Evolutionary conservation across 176 grass and related monocot genomes (phyloP).

Genomic region (Eleusine coracana): DNA sequence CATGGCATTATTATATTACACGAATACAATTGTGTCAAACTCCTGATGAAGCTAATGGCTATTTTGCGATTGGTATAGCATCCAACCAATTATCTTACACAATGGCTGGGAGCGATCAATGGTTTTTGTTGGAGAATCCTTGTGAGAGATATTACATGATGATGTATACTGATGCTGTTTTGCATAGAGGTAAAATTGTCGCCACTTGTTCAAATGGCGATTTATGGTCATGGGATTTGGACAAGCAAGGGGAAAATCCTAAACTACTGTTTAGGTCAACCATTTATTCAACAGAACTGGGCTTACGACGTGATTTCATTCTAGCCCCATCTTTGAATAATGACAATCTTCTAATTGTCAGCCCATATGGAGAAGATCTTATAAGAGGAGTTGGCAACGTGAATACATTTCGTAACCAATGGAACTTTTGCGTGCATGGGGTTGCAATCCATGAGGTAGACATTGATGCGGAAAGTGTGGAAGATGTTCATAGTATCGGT

Average conservation of each 20-base stretch:
- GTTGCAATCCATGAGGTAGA: background rate
- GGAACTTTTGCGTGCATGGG: background rate
- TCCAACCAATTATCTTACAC: background rate
- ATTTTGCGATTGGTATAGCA: constrained; percentile 15
- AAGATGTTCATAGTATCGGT: constrained; percentile 1
- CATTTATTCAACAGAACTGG: background rate
- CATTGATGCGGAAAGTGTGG: background rate
- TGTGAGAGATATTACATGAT: background rate
- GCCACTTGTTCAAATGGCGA: background rate
- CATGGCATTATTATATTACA: background rate
- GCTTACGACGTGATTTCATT: background rate
- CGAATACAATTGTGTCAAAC: background rate
- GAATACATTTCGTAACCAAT: background rate
- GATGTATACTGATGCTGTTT: background rate
- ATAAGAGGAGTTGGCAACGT: background rate
- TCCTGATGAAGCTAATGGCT: background rate
- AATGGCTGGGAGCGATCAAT: background rate
- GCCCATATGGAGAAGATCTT: background rate
- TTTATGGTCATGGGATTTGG: constrained; percentile 28
- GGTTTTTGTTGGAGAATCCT: background rate
- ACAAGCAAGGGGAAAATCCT: background rate
- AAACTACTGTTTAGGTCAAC: background rate
- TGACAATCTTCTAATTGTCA: background rate
- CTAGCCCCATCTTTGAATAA: background rate
- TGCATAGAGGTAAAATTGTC: background rate